phyloP scores from a whole-genome alignment of 225 moss, liverwort and hornwort genomes.

The Neckera pumila region DNA sequence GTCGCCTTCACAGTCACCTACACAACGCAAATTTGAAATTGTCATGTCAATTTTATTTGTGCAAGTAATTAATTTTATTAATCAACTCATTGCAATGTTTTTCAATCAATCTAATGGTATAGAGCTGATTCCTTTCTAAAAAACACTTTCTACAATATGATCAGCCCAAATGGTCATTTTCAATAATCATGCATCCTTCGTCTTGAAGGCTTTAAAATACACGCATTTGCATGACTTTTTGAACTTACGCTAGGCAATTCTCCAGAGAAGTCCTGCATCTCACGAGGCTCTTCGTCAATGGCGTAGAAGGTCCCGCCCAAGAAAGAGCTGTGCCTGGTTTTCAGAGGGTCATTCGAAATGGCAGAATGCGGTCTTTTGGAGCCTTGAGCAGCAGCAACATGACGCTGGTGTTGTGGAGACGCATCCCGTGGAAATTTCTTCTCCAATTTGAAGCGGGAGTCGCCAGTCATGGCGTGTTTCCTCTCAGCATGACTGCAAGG shows the following conservation, averaged over 20 bases:
- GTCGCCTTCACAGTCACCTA: conserved; percentile 9
- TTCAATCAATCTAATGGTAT: background rate
- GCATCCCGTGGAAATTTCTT: background rate
- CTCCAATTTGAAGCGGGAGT: conserved; percentile 24
- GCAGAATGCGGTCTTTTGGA: conserved; percentile 45
- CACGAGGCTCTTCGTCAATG: conserved; percentile 64
- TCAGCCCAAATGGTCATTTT: background rate
- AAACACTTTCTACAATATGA: background rate
- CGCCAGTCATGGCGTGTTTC: conserved; percentile 1
- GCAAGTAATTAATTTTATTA: background rate
- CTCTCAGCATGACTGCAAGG: conserved; percentile 6
- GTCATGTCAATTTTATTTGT: background rate
- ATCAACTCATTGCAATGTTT: background rate
- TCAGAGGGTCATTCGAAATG: conserved; percentile 20
- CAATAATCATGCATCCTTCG: background rate
- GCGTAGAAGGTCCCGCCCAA: conserved; percentile 60
- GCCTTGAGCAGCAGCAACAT: conserved; percentile 23
- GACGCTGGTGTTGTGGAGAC: conserved; percentile 33
- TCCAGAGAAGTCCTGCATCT: conserved; percentile 15
- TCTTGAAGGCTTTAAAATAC: background rate
- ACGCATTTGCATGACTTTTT: background rate
- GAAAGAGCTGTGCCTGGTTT: conserved; percentile 60
- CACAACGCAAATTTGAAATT: background rate
- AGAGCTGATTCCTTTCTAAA: background rate
- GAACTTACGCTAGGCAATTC: conserved; percentile 11